Evolutionary conservation across 2,329 filamentous ascomycete genomes (phyloP), one percentile per base, ranked within the genome.

Genomic region (Aureobasidium lini): DNA sequence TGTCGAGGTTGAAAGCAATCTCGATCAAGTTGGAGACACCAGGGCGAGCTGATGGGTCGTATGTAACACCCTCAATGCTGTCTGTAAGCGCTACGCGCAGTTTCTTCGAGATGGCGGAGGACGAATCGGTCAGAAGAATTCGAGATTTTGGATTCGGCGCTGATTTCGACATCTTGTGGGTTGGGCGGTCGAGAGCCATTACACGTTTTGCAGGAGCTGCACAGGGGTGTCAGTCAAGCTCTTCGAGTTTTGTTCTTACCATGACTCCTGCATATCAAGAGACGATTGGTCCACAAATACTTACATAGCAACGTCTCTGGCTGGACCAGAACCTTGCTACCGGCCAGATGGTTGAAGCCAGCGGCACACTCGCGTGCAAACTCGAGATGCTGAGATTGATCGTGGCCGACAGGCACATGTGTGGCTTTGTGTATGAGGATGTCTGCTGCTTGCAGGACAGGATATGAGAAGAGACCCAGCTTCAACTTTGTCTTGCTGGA

Each of bases 401-500:
- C 94, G 65, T 95, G 89, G n/a, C 94, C 94, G 1, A 99, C 93
- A 10, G 94, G 94, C 28, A 99, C 93, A 74, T 96, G 90, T 0
- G 93, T 96, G 62, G 93, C 88, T 65, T 86, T 79, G 70, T 96
- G 92, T 7, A 97, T 40, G 1, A 60, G 42, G 11, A 60, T 60
- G n/a, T 60, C 57, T 29, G 57, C 57, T 11, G 57, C 57, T 54
- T 60, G 82, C 1, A 99, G 82, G 39, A 99, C 91, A 1, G 94
- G 94, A 70, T 99, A 99, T 7, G 92, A 95, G 71, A 97, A 96
- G 4, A 99, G 80, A 15, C 94, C 93, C 4, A 96, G 83, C 72
- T 94, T 95, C 62, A 95, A 80, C 53, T 81, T 68, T 6, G 80
- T 81, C 13, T 79, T 76, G 42, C 81, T 75, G 3, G 68, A 66